Evolutionary conservation across 2,329 filamentous ascomycete genomes (phyloP).

Genomic region (Knufia fluminis): DNA sequence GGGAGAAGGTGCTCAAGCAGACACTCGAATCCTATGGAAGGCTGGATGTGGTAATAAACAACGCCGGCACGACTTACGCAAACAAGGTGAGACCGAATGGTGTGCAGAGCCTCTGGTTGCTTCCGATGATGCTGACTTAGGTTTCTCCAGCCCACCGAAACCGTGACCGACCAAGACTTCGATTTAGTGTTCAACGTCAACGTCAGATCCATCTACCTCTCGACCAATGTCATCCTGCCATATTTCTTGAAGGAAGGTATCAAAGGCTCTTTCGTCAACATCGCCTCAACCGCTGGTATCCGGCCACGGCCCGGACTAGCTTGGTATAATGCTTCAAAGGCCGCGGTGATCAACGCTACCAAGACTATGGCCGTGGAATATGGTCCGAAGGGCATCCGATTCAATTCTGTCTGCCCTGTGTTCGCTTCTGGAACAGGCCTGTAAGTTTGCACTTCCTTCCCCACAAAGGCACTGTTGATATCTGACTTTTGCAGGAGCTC

Average conservation of each 20-base stretch:
- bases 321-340: constrained; percentile 52
- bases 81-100: constrained; percentile 26
- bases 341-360: constrained; percentile 54
- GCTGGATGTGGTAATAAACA: constrained; percentile 44
- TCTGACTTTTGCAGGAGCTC: constrained; percentile 4
- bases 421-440: constrained; percentile 55
- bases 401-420: constrained; percentile 63
- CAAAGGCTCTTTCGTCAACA: constrained; percentile 17
- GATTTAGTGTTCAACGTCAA: constrained; percentile 42
- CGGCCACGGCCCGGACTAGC: constrained; percentile 18
- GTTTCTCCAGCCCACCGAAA: constrained; percentile 27
- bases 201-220: constrained; percentile 21
- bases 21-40: constrained; percentile 35
- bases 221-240: constrained; percentile 17
- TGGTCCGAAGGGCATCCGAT: constrained; percentile 60
- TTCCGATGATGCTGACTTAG: background rate
- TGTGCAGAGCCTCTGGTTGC: background rate
- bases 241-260: constrained; percentile 17
- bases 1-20: constrained; percentile 30
- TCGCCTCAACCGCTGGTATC: constrained; percentile 18
- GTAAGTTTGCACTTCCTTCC: constrained; percentile 24
- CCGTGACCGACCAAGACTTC: constrained; percentile 39
- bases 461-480: background rate
- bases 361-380: constrained; percentile 65
- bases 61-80: constrained; percentile 41